These are phyloP conservation scores for Quaeritorhiza haematococci DNA, from an alignment of 371 early-diverging fungal genomes.

Conservation along the genomic window DNA sequence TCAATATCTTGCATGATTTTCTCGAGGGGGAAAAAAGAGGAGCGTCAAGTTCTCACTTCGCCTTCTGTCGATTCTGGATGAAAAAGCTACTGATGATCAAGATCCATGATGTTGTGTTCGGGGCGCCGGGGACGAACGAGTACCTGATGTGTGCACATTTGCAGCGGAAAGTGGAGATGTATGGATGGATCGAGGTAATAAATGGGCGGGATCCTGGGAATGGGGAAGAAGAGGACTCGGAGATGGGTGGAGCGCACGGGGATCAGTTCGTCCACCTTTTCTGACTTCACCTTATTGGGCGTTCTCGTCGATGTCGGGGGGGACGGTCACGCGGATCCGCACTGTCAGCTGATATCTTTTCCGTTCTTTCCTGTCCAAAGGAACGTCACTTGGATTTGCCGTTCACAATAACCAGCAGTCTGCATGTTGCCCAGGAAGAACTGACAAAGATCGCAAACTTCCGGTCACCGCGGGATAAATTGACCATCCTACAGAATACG, in stretches of 20 bases:
- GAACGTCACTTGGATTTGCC: conserved; percentile 44
- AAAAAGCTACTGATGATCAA: conserved; percentile 45
- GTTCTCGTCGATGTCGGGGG: too few relatives aligned
- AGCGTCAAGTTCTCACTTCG: too few relatives aligned
- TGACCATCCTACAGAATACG: conserved; percentile 38
- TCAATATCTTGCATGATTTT: background rate
- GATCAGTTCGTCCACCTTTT: too few relatives aligned
- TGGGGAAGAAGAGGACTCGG: too few relatives aligned
- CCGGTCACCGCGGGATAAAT: conserved; percentile 43
- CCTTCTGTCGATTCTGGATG: background rate
- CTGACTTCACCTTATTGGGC: too few relatives aligned
- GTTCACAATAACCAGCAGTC: conserved; percentile 22
- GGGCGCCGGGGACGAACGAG: conserved; percentile 35
- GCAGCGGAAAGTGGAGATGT: conserved; percentile 31
- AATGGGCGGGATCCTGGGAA: background rate
- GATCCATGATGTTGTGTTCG: conserved; percentile 37
- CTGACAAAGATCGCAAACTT: conserved; percentile 36
- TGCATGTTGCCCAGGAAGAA: conserved; percentile 40
- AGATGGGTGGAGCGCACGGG: too few relatives aligned
- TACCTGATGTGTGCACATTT: conserved; percentile 24
- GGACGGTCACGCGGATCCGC: background rate
- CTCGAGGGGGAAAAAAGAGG: too few relatives aligned
- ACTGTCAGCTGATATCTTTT: background rate
- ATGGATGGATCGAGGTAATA: conserved; percentile 29
- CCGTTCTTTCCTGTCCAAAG: conserved; percentile 5